phyloP scores from a whole-genome alignment of 768 basidiomycete genomes.

The Trametes cubensis region DNA sequence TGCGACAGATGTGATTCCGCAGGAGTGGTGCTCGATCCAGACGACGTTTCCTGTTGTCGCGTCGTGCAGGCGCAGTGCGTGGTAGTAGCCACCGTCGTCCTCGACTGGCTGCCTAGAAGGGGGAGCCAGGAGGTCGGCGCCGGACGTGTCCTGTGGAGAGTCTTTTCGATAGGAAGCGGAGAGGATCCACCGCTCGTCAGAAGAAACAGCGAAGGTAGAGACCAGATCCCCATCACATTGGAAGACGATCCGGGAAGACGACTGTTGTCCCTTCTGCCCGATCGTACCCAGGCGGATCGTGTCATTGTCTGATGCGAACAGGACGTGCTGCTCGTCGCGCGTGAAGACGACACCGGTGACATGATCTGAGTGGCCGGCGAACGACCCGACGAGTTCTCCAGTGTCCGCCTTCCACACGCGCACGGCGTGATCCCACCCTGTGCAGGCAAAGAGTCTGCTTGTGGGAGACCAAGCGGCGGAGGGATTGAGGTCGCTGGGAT shows the following conservation, averaged over 20 bases:
- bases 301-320: background rate
- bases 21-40: too few relatives aligned
- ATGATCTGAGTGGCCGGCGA: too few relatives aligned
- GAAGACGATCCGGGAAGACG: background rate
- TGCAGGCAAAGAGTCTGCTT: background rate
- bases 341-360: too few relatives aligned
- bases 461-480: background rate
- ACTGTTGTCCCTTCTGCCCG: background rate
- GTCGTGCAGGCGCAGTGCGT: too few relatives aligned
- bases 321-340: too few relatives aligned
- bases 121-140: too few relatives aligned
- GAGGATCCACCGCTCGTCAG: background rate
- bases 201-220: background rate
- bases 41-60: too few relatives aligned
- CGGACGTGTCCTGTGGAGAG: background rate
- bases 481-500: background rate
- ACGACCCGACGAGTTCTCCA: background rate
- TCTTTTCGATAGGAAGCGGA: background rate
- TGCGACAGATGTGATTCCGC: too few relatives aligned
- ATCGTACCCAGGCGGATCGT: background rate
- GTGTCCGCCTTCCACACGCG: background rate
- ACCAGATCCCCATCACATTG: too few relatives aligned
- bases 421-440: background rate
- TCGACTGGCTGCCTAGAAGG: too few relatives aligned
- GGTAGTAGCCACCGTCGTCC: too few relatives aligned